Base-by-base conservation (phyloP, 2,329 filamentous ascomycete genomes). In the Coniochaeta prunicola region DNA sequence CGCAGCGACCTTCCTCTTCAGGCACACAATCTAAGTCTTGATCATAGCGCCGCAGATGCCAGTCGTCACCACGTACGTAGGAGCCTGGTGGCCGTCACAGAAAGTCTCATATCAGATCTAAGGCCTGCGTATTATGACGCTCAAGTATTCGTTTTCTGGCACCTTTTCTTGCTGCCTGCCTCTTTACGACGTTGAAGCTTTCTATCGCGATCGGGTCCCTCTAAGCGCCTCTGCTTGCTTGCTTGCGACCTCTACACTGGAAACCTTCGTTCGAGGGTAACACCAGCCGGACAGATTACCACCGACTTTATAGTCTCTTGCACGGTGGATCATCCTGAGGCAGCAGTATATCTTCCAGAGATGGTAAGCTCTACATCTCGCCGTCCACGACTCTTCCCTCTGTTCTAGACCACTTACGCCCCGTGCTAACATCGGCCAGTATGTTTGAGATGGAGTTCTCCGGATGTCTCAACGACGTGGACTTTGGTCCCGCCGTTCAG, bases 401-500 rank as follows among this genome's bases (percentile, higher is more conserved):
- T 6, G 3, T n/a, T n/a, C 45, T 10, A 3, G 10, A 28, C 45
- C 2, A 50, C 12, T 21, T 26, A 17, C 45, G 45, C 45, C 12
- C 13, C 45, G 21, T 50, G 45, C 45, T 50, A 30, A 50, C 45
- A 30, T 12, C 24, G 26, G 13, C 24, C 45, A 50, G 45, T 12
- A 50, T 50, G 45, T 50, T 50, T 24, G 54, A 38, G 26, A 65
- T 65, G 63, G 64, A 66, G 9, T 65, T 64, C 26, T 61, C 65
- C 1, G 60, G 63, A 24, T 76, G 74, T 54, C 61, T 66, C 54
- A 71, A 72, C 63, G 76, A 78, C 59, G 64, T 65, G 45, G 64
- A 71, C 24, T 71, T 80, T 21, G 78, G 79, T 3, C 78, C 79
- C 0, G 63, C 66, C 7, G 75, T 81, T n/a, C 62, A 62, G 10